Percentiles rank a stretch among this genome's conserved stretches.
phyloP scores from a whole-genome alignment of 805 yeast genomes.

The Lipomyces starkeyi region DNA sequence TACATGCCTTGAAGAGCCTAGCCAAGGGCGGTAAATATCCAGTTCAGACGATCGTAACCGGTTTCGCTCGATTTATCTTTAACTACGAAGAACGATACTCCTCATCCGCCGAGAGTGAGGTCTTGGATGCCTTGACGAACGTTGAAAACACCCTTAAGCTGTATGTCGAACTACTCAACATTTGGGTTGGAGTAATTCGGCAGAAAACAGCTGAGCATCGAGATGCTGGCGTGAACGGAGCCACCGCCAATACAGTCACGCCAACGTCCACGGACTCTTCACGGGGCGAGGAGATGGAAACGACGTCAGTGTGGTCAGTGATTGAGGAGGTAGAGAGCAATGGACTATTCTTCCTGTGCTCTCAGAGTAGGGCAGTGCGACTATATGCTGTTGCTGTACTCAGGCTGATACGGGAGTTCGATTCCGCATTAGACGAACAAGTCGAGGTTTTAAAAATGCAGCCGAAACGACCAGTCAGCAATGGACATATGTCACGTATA shows the following conservation, averaged over 20 bases:
- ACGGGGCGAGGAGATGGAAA: conserved; percentile 67
- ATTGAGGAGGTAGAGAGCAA: conserved; percentile 96
- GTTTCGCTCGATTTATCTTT: conserved; percentile 80
- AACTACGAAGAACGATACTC: conserved; percentile 65
- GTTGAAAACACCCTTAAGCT: conserved; percentile 49
- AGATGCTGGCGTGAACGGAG: conserved; percentile 20
- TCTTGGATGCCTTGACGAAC: conserved; percentile 16
- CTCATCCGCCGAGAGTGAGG: conserved; percentile 10
- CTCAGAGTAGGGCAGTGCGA: conserved; percentile 80
- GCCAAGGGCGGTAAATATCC: conserved; percentile 60
- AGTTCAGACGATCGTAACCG: conserved; percentile 65
- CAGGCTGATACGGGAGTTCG: conserved; percentile 82
- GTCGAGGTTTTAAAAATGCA: conserved; percentile 42
- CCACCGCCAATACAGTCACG: conserved; percentile 30
- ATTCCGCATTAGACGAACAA: conserved; percentile 72
- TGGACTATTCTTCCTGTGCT: conserved; percentile 87
- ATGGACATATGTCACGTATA: conserved; percentile 43
- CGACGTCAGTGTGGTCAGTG: conserved; percentile 79
- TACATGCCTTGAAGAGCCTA: conserved; percentile 65
- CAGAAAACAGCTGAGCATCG: conserved; percentile 43
- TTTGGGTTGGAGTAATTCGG: conserved; percentile 78
- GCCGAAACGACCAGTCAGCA: conserved; percentile 24
- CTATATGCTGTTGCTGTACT: conserved; percentile 76
- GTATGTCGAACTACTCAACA: conserved; percentile 77
- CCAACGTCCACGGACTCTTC: conserved; percentile 41